These are phyloP conservation scores for Brettanomyces sp. DNA, from an alignment of 805 yeast species.

Conservation along the genomic window DNA sequence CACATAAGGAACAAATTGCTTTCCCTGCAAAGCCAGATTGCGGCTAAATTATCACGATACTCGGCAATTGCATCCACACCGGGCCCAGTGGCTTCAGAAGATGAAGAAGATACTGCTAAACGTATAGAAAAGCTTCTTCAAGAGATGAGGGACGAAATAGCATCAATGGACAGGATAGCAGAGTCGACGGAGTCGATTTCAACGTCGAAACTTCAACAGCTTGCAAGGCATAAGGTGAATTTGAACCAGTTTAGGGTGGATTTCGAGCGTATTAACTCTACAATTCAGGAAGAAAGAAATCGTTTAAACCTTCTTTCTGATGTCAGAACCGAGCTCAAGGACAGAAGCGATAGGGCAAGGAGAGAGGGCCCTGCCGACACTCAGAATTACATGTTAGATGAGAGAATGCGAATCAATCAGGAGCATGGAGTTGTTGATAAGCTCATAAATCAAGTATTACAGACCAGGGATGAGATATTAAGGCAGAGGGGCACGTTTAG, in stretches of 20 bases:
- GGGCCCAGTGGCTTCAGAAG: constrained; percentile 10
- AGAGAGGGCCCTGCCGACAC: constrained; percentile 10
- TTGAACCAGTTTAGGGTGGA: constrained; percentile 61
- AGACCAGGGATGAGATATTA: constrained; percentile 76
- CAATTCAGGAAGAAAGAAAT: constrained; percentile 58
- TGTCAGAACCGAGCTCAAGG: constrained; percentile 73
- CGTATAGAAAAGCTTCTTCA: constrained; percentile 45
- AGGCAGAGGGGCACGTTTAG: constrained; percentile 60
- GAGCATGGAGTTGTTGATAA: constrained; percentile 73
- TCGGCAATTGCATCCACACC: constrained; percentile 40
- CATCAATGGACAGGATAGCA: constrained; percentile 36
- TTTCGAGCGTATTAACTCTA: constrained; percentile 39
- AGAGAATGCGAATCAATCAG: constrained; percentile 60
- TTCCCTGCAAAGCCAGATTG: constrained; percentile 62
- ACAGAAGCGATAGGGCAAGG: constrained; percentile 12
- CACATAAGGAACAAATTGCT: constrained; percentile 64
- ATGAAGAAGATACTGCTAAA: constrained; percentile 36
- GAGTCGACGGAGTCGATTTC: constrained; percentile 45
- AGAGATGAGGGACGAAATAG: constrained; percentile 28
- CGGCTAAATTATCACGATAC: constrained; percentile 39
- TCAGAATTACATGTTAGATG: constrained; percentile 58
- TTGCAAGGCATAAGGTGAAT: constrained; percentile 72
- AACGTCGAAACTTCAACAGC: constrained; percentile 69
- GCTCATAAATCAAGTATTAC: constrained; percentile 74
- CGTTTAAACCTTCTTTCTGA: constrained; percentile 63